These are phyloP conservation scores for Cercophora samala DNA, from an alignment of 495 filamentous ascomycete species.

Conservation along the genomic window DNA sequence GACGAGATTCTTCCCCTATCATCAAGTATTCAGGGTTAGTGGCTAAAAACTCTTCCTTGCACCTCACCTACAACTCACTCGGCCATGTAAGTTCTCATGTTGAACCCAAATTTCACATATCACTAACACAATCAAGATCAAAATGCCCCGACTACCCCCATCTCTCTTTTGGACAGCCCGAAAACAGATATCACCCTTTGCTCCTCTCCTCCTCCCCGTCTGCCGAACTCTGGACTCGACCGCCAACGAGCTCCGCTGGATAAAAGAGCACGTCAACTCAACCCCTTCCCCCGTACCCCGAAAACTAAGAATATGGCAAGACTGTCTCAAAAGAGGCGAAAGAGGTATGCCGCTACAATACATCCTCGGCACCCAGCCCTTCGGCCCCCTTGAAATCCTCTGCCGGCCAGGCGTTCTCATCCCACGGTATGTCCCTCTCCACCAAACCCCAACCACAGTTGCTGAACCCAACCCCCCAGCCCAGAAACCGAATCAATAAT, in stretches of 20 bases:
- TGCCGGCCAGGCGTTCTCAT: conserved; percentile 78
- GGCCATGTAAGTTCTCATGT: not conserved
- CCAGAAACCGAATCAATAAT: conserved; percentile 72
- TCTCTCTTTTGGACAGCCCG: conserved; percentile 56
- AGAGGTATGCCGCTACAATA: conserved; percentile 81
- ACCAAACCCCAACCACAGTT: no score
- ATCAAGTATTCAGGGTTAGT: not conserved
- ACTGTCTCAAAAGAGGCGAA: conserved; percentile 59
- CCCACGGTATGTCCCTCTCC: conserved; percentile 56
- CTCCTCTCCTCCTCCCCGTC: conserved; percentile 64
- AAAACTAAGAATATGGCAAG: conserved; percentile 36
- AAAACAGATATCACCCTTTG: conserved; percentile 50
- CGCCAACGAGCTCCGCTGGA: conserved; percentile 81
- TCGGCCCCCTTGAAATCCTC: conserved; percentile 76
- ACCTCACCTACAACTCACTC: not conserved
- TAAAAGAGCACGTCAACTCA: conserved; percentile 54
- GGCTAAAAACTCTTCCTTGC: not conserved
- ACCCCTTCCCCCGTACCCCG: conserved; percentile 17
- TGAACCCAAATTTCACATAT: not conserved
- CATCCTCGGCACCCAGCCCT: conserved; percentile 82
- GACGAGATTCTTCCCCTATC: no score
- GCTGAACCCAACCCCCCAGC: no score
- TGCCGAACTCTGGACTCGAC: conserved; percentile 67
- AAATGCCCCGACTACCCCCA: conserved; percentile 75
- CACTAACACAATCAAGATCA: not conserved